Evolutionary conservation across 371 early-diverging fungal genomes (phyloP), one percentile per base, ranked within the genome.

Genomic region (Furculomyces boomerangus): DNA sequence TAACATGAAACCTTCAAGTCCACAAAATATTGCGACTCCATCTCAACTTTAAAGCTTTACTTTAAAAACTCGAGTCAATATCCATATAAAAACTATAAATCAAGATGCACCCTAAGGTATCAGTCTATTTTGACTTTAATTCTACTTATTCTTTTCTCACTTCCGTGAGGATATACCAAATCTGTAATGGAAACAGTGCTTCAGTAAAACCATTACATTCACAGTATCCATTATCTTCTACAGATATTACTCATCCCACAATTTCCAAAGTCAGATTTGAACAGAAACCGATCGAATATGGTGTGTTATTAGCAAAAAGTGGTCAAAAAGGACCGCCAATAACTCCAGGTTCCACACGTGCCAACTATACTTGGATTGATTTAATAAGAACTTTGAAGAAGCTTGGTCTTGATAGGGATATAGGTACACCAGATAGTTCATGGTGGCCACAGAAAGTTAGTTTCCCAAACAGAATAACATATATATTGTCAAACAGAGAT

Each of bases 71-170:
- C n/a, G n/a, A n/a, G n/a, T n/a, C n/a, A n/a, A n/a, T n/a, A n/a
- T n/a, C n/a, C n/a, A n/a, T n/a, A n/a, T n/a, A n/a, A n/a, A n/a
- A n/a, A n/a, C n/a, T n/a, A n/a, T n/a, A n/a, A n/a, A n/a, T n/a
- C n/a, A n/a, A n/a, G n/a, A n/a, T n/a, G n/a, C n/a, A n/a, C n/a
- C n/a, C n/a, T n/a, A n/a, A n/a, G n/a, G n/a, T n/a, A n/a, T n/a
- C n/a, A n/a, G n/a, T n/a, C 31, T 69, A 67, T 62, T 67, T 69
- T 55, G 70, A 69, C 56, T 69, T 53, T 20, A 61, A 51, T 1
- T 67, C 67, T 30, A 59, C 63, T 8, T 69, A 69, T 57, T 69
- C 70, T 44, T 63, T 64, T 60, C 20, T 66, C 24, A 25, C 65
- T 0, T 61, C 64, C 10, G 55, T 69, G 27, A 60, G 67, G 18